These are phyloP conservation scores for Candida buenavistaensis DNA, from an alignment of 1,139 yeast genomes.

Conservation along the genomic window DNA sequence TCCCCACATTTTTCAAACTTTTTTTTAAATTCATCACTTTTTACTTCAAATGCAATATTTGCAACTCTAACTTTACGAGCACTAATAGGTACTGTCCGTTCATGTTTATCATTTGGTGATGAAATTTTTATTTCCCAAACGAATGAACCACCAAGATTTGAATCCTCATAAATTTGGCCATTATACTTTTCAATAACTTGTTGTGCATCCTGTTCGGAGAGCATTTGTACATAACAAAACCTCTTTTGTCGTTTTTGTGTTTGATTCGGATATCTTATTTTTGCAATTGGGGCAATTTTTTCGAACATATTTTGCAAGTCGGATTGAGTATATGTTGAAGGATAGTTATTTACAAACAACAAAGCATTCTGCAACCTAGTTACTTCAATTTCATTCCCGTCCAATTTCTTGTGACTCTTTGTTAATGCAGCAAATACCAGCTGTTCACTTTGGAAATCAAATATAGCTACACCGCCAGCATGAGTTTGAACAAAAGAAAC, in stretches of 20 bases:
- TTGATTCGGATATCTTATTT: conserved; percentile 69
- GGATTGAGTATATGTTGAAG: conserved; percentile 51
- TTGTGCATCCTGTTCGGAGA: conserved; percentile 44
- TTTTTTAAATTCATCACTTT: conserved; percentile 25
- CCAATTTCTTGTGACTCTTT: conserved; percentile 50
- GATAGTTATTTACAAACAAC: conserved; percentile 72
- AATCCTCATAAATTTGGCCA: conserved; percentile 29
- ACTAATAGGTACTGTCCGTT: conserved; percentile 14
- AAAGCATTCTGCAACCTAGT: conserved; percentile 46
- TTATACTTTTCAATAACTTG: conserved; percentile 47
- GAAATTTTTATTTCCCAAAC: conserved; percentile 59
- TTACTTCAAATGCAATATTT: conserved; percentile 61
- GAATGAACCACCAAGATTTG: conserved; percentile 20
- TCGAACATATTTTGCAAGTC: conserved; percentile 45
- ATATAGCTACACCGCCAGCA: conserved; percentile 32
- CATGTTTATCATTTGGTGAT: conserved; percentile 22
- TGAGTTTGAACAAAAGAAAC: conserved; percentile 30
- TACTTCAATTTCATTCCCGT: conserved; percentile 46
- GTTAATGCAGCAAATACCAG: conserved; percentile 63
- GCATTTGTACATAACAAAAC: conserved; percentile 74
- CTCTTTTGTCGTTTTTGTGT: conserved; percentile 57
- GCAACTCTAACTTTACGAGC: conserved; percentile 54
- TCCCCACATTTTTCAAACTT: conserved; percentile 30
- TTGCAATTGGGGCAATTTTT: conserved; percentile 46
- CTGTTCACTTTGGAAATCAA: conserved; percentile 56